Percentiles rank a stretch among this genome's conserved stretches.
phyloP scores from a whole-genome alignment of 306 rosid genomes.

The Prunus campanulata region DNA sequence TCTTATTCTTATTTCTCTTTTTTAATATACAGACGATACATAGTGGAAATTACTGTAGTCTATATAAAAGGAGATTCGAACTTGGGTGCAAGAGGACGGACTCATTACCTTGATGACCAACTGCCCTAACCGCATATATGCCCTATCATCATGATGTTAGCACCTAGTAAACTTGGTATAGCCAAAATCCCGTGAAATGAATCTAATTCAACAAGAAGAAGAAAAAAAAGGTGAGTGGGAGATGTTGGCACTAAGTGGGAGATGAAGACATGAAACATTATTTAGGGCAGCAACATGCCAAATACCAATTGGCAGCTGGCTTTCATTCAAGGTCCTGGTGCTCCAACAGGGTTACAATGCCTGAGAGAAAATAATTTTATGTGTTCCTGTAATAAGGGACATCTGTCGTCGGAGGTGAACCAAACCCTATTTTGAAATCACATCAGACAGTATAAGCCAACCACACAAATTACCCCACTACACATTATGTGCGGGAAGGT shows the following conservation, averaged over 20 bases:
- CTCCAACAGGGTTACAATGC: slow-evolving; percentile 40
- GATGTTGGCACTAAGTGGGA: slow-evolving; percentile 14
- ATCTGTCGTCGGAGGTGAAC: slow-evolving; percentile 41
- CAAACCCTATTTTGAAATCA: slow-evolving; percentile 40
- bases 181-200: background rate
- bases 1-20: no score
- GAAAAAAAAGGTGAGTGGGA: slow-evolving; percentile 25
- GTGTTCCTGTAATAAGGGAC: slow-evolving; percentile 39
- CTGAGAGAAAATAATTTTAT: slow-evolving; percentile 31
- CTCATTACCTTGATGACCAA: no score
- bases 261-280: slow-evolving; percentile 15
- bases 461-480: slow-evolving; percentile 39
- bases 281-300: background rate
- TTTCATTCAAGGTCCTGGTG: slow-evolving; percentile 35
- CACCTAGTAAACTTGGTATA: no score
- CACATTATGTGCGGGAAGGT: slow-evolving; percentile 11
- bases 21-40: no score
- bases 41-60: no score
- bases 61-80: no score
- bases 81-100: no score
- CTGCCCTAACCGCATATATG: no score
- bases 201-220: slow-evolving; percentile 10
- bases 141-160: no score
- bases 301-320: slow-evolving; percentile 21
- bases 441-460: slow-evolving; percentile 36